Percentiles rank a stretch among this genome's conserved stretches.
These are phyloP conservation scores for Bolboschoenoplectus hybrid DNA, from an alignment of 202 grass and related monocot species.

Conservation along the genomic window DNA sequence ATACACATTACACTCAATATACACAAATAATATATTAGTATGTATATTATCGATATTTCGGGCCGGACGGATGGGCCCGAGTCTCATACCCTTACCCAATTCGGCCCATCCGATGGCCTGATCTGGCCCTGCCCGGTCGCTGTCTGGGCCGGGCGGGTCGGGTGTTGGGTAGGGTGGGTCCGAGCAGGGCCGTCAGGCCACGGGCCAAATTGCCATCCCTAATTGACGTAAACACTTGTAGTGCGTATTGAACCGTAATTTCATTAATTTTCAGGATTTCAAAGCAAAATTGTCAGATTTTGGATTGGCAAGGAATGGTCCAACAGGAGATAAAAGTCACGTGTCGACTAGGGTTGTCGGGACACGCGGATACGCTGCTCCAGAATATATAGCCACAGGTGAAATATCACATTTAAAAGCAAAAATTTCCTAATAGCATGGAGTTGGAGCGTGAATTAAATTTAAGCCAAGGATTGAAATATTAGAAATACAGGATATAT, in stretches of 20 bases:
- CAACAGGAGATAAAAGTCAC: constrained; percentile 57
- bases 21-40: no score
- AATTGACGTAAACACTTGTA: neutral
- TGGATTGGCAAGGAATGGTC: constrained; percentile 50
- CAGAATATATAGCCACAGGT: constrained; percentile 77
- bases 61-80: no score
- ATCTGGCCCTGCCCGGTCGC: no score
- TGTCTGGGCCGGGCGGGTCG: no score
- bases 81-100: no score
- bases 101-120: no score
- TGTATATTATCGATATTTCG: no score
- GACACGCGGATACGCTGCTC: constrained; percentile 82
- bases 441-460: neutral
- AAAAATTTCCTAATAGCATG: neutral
- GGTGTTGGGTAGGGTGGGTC: no score
- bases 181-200: no score
- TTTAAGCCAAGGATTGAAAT: neutral
- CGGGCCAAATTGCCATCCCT: no score
- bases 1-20: no score
- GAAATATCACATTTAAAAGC: neutral
- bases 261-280: constrained; percentile 37
- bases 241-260: neutral
- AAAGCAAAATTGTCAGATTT: constrained; percentile 50
- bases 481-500: neutral
- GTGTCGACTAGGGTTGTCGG: constrained; percentile 85